These are phyloP conservation scores for Mucor lusitanicus DNA, from an alignment of 371 early-diverging fungal genomes.

Conservation along the genomic window DNA sequence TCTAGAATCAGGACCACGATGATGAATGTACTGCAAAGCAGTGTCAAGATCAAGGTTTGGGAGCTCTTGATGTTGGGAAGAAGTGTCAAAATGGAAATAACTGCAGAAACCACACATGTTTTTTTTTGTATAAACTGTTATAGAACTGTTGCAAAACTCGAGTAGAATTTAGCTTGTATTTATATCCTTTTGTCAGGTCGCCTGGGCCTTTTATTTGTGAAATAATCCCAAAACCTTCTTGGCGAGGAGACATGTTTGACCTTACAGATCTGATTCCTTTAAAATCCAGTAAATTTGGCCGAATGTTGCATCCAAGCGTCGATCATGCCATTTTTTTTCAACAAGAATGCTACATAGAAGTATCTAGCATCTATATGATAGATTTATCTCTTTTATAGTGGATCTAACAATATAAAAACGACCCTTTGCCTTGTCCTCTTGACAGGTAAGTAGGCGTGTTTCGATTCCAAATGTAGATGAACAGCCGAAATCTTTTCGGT, in stretches of 20 bases:
- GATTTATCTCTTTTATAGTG: too few species aligned
- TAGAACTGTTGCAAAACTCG: background rate
- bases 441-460: background rate
- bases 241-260: background rate
- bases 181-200: background rate
- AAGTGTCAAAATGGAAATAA: conserved; percentile 23
- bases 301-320: background rate
- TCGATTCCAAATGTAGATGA: background rate
- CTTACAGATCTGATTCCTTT: background rate
- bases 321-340: background rate
- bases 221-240: background rate
- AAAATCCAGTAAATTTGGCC: background rate
- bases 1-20: conserved; percentile 26
- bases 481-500: background rate
- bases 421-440: background rate
- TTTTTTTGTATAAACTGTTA: background rate
- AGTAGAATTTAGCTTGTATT: background rate
- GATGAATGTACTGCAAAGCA: conserved; percentile 14
- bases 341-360: too few species aligned
- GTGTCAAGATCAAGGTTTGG: conserved; percentile 22
- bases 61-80: background rate
- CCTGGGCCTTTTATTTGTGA: background rate
- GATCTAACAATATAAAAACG: too few species aligned
- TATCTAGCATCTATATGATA: too few species aligned
- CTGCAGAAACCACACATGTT: conserved; percentile 27